Percentiles rank a stretch among this genome's conserved stretches.
Conservation (phyloP, 257 asterid species). For the Solanum ossicruentum region DNA sequence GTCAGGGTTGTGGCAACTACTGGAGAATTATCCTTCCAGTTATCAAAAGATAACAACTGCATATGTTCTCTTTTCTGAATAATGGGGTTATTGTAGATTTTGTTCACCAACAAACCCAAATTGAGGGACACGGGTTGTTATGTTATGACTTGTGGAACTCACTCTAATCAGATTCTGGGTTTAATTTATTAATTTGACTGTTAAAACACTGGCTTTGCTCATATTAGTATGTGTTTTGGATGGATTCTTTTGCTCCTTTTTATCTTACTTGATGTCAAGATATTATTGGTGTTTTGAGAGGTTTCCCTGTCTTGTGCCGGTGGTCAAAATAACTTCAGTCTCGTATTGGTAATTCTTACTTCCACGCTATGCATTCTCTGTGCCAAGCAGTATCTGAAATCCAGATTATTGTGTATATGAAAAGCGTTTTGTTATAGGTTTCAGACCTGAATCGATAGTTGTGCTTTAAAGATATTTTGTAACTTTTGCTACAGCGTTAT, state of each 20-base stretch:
- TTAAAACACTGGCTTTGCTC: background rate
- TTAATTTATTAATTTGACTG: background rate
- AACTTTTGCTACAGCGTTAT: background rate
- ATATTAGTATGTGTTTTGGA: background rate
- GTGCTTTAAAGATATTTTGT: background rate
- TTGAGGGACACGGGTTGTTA: background rate
- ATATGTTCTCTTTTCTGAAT: background rate
- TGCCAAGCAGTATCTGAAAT: background rate
- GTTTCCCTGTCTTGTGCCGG: background rate
- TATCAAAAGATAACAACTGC: background rate
- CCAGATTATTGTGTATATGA: background rate
- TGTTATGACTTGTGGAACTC: background rate
- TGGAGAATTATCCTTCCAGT: background rate
- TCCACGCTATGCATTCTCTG: background rate
- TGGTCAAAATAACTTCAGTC: background rate
- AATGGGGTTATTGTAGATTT: background rate
- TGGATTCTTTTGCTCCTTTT: background rate
- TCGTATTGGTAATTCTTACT: background rate
- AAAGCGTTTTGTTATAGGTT: background rate
- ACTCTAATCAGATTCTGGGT: background rate
- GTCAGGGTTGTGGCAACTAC: background rate
- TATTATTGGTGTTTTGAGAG: background rate
- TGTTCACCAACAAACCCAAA: background rate
- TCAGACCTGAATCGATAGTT: background rate
- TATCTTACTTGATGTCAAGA: background rate